A percentile compares a stretch with the other conserved stretches of the same genome.
These are phyloP conservation scores for Hirsutella minnesotensis DNA, from an alignment of 2,329 filamentous ascomycete species.

Conservation along the genomic window DNA sequence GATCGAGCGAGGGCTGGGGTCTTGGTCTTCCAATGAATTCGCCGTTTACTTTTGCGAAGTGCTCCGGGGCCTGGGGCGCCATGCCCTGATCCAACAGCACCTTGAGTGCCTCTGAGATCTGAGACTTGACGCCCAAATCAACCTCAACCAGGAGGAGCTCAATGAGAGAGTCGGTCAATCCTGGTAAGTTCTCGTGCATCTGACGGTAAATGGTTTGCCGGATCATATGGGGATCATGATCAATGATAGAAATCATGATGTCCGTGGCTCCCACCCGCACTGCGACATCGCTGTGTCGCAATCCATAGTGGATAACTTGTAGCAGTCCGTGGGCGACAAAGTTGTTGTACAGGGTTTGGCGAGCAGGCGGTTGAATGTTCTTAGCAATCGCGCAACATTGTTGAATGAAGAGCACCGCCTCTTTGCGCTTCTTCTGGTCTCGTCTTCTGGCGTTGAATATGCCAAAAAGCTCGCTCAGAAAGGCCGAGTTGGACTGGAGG, in stretches of 20 bases:
- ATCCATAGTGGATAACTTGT: slow-evolving; percentile 80
- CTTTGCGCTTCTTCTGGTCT: slow-evolving; percentile 68
- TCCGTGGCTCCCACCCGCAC: slow-evolving; percentile 90
- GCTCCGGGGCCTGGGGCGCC: slow-evolving; percentile 35
- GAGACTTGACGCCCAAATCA: slow-evolving; percentile 88
- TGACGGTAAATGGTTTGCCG: slow-evolving; percentile 87
- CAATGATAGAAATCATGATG: slow-evolving; percentile 84
- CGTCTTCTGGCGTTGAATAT: slow-evolving; percentile 61
- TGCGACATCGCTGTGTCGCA: slow-evolving; percentile 71
- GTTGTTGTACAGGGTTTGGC: slow-evolving; percentile 76
- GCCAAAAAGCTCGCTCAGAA: slow-evolving; percentile 75
- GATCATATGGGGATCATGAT: slow-evolving; percentile 92
- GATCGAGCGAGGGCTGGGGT: slow-evolving; percentile 40
- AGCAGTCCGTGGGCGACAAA: slow-evolving; percentile 82
- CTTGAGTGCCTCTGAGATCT: slow-evolving; percentile 91
- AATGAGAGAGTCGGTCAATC: slow-evolving; percentile 83
- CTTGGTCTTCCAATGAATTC: slow-evolving; percentile 57
- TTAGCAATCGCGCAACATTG: slow-evolving; percentile 93
- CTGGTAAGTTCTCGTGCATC: slow-evolving; percentile 73
- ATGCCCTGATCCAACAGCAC: slow-evolving; percentile 69
- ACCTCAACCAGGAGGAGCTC: slow-evolving; percentile 84
- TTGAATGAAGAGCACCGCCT: slow-evolving; percentile 91
- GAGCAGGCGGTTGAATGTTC: slow-evolving; percentile 73
- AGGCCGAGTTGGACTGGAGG: slow-evolving; percentile 68
- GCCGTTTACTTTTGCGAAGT: slow-evolving; percentile 49